phyloP scores from a whole-genome alignment of 805 yeast genomes.

The Brettanomyces naardenensis region DNA sequence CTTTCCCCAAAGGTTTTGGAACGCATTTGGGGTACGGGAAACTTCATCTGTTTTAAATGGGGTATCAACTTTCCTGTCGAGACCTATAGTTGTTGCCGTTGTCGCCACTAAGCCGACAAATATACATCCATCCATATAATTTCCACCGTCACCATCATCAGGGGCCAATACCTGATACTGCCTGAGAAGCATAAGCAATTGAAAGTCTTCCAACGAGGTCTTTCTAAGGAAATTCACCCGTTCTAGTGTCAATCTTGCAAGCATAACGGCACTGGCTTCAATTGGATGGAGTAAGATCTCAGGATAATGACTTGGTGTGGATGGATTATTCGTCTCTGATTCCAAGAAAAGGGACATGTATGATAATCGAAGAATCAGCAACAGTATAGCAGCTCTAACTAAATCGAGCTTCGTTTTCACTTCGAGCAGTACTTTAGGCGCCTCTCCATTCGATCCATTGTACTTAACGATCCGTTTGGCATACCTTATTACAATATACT shows the following conservation, averaged over 20 bases:
- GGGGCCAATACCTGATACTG: conserved; percentile 35
- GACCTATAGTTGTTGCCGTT: conserved; percentile 37
- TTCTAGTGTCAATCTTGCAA: conserved; percentile 31
- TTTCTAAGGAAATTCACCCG: conserved; percentile 32
- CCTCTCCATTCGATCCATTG: conserved; percentile 2
- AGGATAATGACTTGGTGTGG: not conserved
- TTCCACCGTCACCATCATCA: conserved; percentile 44
- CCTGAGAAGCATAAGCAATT: conserved; percentile 32
- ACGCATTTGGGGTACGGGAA: conserved; percentile 7
- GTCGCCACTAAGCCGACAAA: conserved; percentile 29
- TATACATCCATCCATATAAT: conserved; percentile 32
- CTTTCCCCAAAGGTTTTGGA: conserved; percentile 22
- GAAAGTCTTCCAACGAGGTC: conserved; percentile 34
- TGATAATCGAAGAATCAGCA: conserved; percentile 22
- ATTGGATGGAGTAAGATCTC: conserved; percentile 29
- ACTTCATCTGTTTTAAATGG: not conserved
- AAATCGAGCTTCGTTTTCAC: conserved; percentile 14
- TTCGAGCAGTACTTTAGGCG: not conserved
- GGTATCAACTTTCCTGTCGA: conserved; percentile 29
- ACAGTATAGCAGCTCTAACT: conserved; percentile 18
- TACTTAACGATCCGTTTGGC: conserved; percentile 26
- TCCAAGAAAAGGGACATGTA: conserved; percentile 17
- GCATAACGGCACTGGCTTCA: conserved; percentile 28
- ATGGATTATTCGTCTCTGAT: conserved; percentile 9
- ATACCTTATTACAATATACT: conserved; percentile 25